Evolutionary conservation across 1,284 basidiomycete species (phyloP), one percentile per base, ranked within the genome.

Genomic region (Omphalotus olearius): DNA sequence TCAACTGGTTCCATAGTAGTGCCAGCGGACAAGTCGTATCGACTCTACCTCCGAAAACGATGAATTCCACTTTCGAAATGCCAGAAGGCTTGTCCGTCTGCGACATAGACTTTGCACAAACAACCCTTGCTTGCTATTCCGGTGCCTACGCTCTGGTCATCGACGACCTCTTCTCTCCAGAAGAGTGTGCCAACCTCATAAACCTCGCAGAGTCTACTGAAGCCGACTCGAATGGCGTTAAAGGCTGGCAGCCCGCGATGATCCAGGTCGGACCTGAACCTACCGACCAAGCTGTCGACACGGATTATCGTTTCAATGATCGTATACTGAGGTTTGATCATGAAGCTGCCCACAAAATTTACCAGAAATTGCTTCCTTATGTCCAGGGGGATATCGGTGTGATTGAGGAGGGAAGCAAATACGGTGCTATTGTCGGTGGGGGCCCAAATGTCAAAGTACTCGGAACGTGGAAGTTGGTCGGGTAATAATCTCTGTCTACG

Each of bases 271-370:
- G 47, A 3, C 26, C 39, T 18, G 6, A 35, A 33, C 38, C 30
- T 30, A 35, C 26, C 26, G 39, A 62, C 47, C 50, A 66, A 38
- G 57, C 61, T 33, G 57, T 70, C 44, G 50, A 67, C 43, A 64
- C 60, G 9, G 54, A 62, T 11, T 66, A 66, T 53, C 58, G 70
- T 36, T 67, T 68, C 45, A 67, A 64, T 56, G 63, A 67, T 10
- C 61, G 69, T 6, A 71, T 71, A 23, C 54, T 70, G 6, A 60
- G 65, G 25, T 69, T 69, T 40, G 68, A 71, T 48, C 45, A 63
- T 4, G 55, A 58, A 1, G 58, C 65, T 6, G 68, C 68, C 2
- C 53, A 55, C 7, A 57, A 53, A 51, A 56, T 72, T 14, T 68
- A 62, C 36, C 49, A 64, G 33, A 58, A 62, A n/a, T 40, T 72